Percentiles rank a stretch among this genome's conserved stretches.
Evolutionary conservation across 345 rosid genomes (phyloP).

Genomic region (Xanthoceras sorbifolium): DNA sequence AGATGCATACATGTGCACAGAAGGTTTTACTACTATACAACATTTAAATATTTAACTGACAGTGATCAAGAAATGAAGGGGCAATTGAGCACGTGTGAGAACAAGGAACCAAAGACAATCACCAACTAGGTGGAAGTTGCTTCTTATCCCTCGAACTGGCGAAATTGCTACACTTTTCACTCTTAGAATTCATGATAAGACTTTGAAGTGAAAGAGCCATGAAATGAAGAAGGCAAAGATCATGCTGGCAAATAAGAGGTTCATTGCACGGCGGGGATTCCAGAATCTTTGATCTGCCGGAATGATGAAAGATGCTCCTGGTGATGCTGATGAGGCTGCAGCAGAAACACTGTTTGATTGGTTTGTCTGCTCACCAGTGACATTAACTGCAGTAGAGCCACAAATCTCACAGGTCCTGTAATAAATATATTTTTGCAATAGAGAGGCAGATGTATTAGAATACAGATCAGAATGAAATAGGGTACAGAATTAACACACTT

Average conservation of each 20-base stretch:
- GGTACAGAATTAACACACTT: not conserved
- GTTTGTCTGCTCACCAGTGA: slow-evolving; percentile 45
- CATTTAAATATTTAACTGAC: not conserved
- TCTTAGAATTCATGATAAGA: slow-evolving; percentile 26
- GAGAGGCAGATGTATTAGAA: not conserved
- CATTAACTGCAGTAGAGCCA: slow-evolving; percentile 50
- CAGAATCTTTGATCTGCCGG: slow-evolving; percentile 50
- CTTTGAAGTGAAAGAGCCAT: slow-evolving; percentile 65
- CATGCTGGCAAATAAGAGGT: slow-evolving; percentile 60
- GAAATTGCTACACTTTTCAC: not conserved
- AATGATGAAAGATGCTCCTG: slow-evolving; percentile 32
- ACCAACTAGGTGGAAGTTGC: not conserved
- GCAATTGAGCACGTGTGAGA: not conserved
- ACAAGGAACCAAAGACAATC: not conserved
- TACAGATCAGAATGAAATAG: not conserved
- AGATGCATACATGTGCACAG: not conserved
- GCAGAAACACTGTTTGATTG: slow-evolving; percentile 28
- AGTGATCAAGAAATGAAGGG: not conserved
- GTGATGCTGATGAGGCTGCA: slow-evolving; percentile 34
- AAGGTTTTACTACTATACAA: not conserved
- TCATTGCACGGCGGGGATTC: slow-evolving; percentile 65
- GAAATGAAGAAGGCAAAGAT: slow-evolving; percentile 64
- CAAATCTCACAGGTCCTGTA: slow-evolving; percentile 70
- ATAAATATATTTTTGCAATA: not conserved
- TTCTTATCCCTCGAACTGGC: not conserved